phyloP scores from a whole-genome alignment of 2,329 filamentous ascomycete genomes.

The Xylariaceae sp. region DNA sequence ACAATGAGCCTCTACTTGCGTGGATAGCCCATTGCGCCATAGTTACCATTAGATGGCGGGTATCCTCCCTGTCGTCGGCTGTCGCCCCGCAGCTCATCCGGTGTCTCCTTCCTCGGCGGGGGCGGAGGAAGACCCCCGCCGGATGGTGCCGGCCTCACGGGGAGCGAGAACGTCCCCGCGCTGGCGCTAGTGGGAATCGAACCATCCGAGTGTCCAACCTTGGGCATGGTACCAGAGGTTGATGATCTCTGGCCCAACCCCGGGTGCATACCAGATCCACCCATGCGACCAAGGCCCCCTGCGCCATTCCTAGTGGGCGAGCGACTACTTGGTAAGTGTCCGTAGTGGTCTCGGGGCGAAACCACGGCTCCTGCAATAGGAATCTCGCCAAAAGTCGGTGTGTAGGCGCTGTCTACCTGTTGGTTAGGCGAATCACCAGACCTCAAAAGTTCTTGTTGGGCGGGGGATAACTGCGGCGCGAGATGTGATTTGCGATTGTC shows the following conservation, averaged over 20 bases:
- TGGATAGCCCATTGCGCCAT: conserved; percentile 33
- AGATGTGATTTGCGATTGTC: conserved; percentile 95
- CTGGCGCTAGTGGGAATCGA: conserved; percentile 39
- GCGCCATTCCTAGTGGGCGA: conserved; percentile 49
- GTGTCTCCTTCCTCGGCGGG: conserved; percentile 52
- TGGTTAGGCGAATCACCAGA: conserved; percentile 55
- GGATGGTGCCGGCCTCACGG: conserved; percentile 58
- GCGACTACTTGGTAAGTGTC: conserved; percentile 42
- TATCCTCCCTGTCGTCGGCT: conserved; percentile 51
- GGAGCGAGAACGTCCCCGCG: conserved; percentile 54
- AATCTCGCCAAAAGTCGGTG: conserved; percentile 68
- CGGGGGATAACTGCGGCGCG: conserved; percentile 71
- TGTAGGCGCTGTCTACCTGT: conserved; percentile 45
- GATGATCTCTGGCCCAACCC: conserved; percentile 49
- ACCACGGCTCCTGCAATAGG: conserved; percentile 57
- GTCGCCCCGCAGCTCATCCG: conserved; percentile 49
- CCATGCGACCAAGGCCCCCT: conserved; percentile 42
- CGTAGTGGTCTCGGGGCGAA: conserved; percentile 47
- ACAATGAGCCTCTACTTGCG: conserved; percentile 24
- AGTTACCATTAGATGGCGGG: conserved; percentile 40
- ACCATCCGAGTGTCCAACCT: conserved; percentile 35
- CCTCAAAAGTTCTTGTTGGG: conserved; percentile 69
- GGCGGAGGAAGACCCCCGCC: conserved; percentile 55
- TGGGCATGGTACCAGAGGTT: conserved; percentile 50
- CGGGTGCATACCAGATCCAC: conserved; percentile 44